Evolutionary conservation across 169 alveolate species (phyloP), one percentile per base, ranked within the genome.

Genomic region (Cryptosporidium parvum): DNA sequence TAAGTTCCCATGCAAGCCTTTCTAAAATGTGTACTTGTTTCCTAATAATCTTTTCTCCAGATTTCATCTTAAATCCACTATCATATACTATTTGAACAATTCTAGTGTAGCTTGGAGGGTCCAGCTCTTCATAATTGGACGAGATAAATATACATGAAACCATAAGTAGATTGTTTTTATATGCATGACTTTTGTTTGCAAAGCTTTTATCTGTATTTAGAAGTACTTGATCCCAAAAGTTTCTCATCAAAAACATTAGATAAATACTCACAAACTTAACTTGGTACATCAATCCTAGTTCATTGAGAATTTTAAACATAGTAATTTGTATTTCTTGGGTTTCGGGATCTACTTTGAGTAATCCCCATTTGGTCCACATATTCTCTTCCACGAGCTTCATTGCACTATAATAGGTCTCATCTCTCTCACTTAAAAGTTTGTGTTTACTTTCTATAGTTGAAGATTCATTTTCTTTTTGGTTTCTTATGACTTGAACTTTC

Each of bases 121-220:
- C 58, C 2, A 73, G 18, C 23, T 73, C 86, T 58, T 73, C 86
- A 37, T 73, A 73, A 73, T 73, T 73, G 23, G 86, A 53, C 14
- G 86, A 53, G 35, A 73, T 56, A 14, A 53, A 33, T 58, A 73
- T 73, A 23, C 86, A 73, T 8, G 86, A 56, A 48, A 58, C 21
- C 23, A 37, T 39, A 4, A 73, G 37, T 9, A 56, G 18, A 33
- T 73, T 73, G 18, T 58, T 14, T 45, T n/a, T 73, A 23, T 73
- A 73, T 1, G 21, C 42, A 12, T 33, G 18, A 9, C 85, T 70
- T 31, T 33, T 70, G 52, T 16, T 70, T 26, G 16, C 33, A 35
- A 70, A 45, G 23, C 45, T 21, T 51, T 51, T 70, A n/a, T 59
- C 71, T 31, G 35, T 6, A 35, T 58, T 31, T 7, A 6, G 21